A percentile compares a stretch with the other conserved stretches of the same genome.
phyloP scores from a whole-genome alignment of 2,329 filamentous ascomycete genomes.

The Achaetomium macrosporum region DNA sequence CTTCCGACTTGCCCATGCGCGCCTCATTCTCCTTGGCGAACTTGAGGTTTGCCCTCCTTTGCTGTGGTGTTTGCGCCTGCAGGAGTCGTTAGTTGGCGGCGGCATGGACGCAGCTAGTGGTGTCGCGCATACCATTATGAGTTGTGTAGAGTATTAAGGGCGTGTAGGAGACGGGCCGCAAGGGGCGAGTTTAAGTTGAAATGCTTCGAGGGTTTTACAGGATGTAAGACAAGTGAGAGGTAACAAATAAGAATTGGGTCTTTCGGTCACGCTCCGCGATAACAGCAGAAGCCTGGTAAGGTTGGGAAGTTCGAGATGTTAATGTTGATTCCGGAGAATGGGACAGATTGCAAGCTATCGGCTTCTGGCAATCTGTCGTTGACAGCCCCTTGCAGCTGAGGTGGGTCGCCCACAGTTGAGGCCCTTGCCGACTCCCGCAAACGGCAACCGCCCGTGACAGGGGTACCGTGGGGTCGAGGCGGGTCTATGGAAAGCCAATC shows the following conservation, averaged over 20 bases:
- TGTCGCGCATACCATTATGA: constrained; percentile 22
- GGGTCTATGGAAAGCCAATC: constrained; percentile 2
- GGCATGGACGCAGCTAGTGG: not conserved
- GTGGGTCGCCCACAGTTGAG: constrained; percentile 7
- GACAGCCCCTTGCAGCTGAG: constrained; percentile 8
- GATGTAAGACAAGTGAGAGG: too few species aligned
- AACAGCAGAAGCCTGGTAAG: too few species aligned
- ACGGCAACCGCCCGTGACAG: constrained; percentile 4
- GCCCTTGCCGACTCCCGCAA: constrained; percentile 9
- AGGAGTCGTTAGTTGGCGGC: not conserved
- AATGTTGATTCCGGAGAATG: constrained; percentile 9
- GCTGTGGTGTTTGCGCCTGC: constrained; percentile 77
- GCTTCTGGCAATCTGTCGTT: constrained; percentile 26
- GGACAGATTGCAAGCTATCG: constrained; percentile 26
- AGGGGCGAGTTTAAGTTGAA: too few species aligned
- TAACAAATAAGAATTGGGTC: too few species aligned
- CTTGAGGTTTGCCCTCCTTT: constrained; percentile 73
- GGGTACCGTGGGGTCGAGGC: constrained; percentile 11
- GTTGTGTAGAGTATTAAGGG: not conserved
- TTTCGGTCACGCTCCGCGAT: too few species aligned
- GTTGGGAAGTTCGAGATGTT: not conserved
- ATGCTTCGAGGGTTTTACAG: too few species aligned
- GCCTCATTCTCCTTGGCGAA: constrained; percentile 68
- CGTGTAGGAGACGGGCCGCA: not conserved
- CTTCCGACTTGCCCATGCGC: constrained; percentile 69